phyloP scores from a whole-genome alignment of 352 stramenopile genomes.

The Discostella stelligera region DNA sequence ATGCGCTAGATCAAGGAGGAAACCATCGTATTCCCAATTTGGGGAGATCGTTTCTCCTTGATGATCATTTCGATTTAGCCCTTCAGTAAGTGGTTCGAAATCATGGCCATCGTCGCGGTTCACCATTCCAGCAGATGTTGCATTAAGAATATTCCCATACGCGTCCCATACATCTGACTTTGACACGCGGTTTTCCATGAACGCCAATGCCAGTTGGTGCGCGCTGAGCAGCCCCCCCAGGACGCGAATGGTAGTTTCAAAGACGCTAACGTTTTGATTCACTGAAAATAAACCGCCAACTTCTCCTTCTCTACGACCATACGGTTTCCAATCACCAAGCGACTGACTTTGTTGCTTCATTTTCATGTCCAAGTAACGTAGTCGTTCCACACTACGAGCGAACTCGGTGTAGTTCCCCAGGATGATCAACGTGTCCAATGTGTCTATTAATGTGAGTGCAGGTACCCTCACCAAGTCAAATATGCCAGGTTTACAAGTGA shows the following conservation, averaged over 20 bases:
- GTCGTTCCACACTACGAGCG: slow-evolving; percentile 74
- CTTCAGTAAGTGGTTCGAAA: no score
- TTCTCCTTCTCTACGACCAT: slow-evolving; percentile 23
- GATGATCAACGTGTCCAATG: slow-evolving; percentile 83
- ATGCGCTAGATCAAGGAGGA: slow-evolving; percentile 90
- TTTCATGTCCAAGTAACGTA: slow-evolving; percentile 59
- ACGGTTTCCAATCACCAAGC: slow-evolving; percentile 11
- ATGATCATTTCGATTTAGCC: neutral
- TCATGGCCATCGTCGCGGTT: slow-evolving; percentile 16
- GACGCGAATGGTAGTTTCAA: slow-evolving; percentile 97
- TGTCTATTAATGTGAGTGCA: slow-evolving; percentile 85
- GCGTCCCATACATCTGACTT: slow-evolving; percentile 58
- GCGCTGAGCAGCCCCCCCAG: slow-evolving; percentile 92
- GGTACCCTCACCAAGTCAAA: slow-evolving; percentile 80
- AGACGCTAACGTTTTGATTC: slow-evolving; percentile 92
- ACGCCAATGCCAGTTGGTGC: slow-evolving; percentile 86
- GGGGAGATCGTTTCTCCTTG: slow-evolving; percentile 6
- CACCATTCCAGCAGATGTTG: neutral
- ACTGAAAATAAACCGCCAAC: slow-evolving; percentile 79
- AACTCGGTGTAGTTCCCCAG: slow-evolving; percentile 86
- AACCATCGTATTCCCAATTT: slow-evolving; percentile 87
- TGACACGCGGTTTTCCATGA: slow-evolving; percentile 50
- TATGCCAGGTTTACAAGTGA: slow-evolving; percentile 61
- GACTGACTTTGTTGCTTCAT: slow-evolving; percentile 34
- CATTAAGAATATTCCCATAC: slow-evolving; percentile 40